Conservation (phyloP, 1,284 basidiomycete genomes). For the Ceratobasidium sp. region DNA sequence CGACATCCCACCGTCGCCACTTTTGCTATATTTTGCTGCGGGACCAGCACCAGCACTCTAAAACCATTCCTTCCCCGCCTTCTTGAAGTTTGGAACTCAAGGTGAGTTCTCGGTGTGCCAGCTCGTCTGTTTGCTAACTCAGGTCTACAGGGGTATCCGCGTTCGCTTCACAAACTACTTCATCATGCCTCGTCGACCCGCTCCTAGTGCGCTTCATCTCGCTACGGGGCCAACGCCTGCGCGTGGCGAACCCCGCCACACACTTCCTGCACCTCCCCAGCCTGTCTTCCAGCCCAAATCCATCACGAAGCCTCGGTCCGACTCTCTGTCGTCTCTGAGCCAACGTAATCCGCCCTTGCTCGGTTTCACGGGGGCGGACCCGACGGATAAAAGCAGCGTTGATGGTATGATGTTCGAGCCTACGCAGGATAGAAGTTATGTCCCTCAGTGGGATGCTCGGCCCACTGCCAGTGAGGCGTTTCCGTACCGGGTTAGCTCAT, state of each 20-base stretch:
- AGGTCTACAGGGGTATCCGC: not conserved
- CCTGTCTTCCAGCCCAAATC: slow-evolving; percentile 40
- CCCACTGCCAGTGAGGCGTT: slow-evolving; percentile 18
- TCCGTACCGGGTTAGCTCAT: too few species aligned
- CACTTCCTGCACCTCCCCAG: slow-evolving; percentile 44
- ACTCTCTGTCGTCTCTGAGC: slow-evolving; percentile 7
- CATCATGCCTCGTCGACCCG: slow-evolving; percentile 45
- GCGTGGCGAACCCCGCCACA: slow-evolving; percentile 39
- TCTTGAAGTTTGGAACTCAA: slow-evolving; percentile 10
- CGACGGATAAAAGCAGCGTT: slow-evolving; percentile 28
- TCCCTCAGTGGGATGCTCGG: slow-evolving; percentile 25
- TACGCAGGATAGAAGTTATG: not conserved
- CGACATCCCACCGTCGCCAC: not conserved
- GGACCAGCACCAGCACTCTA: slow-evolving; percentile 14
- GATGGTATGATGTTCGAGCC: slow-evolving; percentile 38
- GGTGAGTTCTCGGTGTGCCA: not conserved
- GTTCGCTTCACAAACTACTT: not conserved
- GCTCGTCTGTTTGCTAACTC: not conserved
- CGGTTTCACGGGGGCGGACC: slow-evolving; percentile 1
- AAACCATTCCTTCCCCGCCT: slow-evolving; percentile 1
- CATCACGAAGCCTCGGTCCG: slow-evolving; percentile 32
- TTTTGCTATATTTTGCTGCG: not conserved
- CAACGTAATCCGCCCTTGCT: not conserved
- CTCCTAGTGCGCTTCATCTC: slow-evolving; percentile 42
- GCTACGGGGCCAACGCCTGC: slow-evolving; percentile 36